Evolutionary conservation across 176 grass and related monocot species (phyloP).

Genomic region (Avena atlantica): DNA sequence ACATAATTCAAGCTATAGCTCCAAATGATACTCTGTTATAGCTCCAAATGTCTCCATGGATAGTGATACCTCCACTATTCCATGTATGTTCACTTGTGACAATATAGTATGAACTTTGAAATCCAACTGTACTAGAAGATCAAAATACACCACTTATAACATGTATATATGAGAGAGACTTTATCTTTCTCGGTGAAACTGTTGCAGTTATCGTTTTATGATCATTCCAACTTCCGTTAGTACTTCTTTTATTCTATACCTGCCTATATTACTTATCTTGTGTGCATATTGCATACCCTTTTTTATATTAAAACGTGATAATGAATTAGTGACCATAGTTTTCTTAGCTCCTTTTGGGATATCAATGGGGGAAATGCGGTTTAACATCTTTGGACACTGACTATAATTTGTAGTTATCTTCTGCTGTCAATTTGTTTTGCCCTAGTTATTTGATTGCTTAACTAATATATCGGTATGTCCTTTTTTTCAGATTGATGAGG

Average conservation of each 20-base stretch:
- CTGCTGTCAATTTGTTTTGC: conserved; percentile 6
- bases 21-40: background rate
- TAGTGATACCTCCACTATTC: background rate
- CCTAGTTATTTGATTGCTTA: conserved; percentile 27
- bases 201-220: background rate
- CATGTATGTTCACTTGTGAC: background rate
- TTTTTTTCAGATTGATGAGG: conserved; percentile 55
- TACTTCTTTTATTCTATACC: background rate
- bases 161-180: background rate
- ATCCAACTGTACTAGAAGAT: background rate
- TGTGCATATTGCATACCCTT: background rate
- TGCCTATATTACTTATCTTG: conserved; percentile 18
- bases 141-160: background rate
- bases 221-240: background rate
- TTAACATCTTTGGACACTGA: background rate
- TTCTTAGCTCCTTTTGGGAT: background rate
- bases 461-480: conserved; percentile 28
- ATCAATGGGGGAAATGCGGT: background rate
- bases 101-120: conserved; percentile 9
- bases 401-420: conserved; percentile 15
- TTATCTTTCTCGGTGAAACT: background rate
- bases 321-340: background rate
- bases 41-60: background rate
- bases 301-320: background rate
- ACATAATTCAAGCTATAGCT: background rate